Evolutionary conservation across 495 filamentous ascomycete species (phyloP), one percentile per base, ranked within the genome.

Genomic region (Diplogelasinospora grovesii): DNA sequence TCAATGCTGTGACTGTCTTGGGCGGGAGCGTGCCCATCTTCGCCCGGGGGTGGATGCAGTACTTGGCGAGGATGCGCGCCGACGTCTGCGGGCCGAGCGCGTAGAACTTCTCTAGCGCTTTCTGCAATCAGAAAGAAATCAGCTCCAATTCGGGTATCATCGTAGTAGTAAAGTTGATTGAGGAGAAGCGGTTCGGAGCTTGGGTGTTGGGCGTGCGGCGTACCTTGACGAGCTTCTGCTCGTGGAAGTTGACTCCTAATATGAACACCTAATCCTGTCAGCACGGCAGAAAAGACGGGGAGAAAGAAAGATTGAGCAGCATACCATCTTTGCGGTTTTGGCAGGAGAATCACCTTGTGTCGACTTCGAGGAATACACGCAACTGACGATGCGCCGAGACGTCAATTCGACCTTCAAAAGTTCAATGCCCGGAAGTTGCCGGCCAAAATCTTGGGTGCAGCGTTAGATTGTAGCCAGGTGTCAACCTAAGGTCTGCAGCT

Each of bases 201-300:
- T 25, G 13, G 28, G n/a, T 14, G 19, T 8, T 18, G 19, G 34
- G 16, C n/a, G n/a, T n/a, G 43, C 11, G 30, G 47, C 78, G 50
- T 75, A 83, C 88, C 75, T 82, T 85, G 60, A 95, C 75, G 45
- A 94, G 73, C 55, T 79, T 80, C 45, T 67, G 60, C 66, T 96
- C 92, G 49, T 78, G 66, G 75, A 97, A 95, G 68, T 82, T 87
- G 61, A 82, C 69, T 50, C 85, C 84, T 45, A 90, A 75, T 46
- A 98, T 82, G 68, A 88, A 79, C 58, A 92, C 86, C 92, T 83
- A n/a, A n/a, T n/a, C n/a, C n/a, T n/a, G n/a, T n/a, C n/a, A n/a
- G n/a, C 36, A 11, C 13, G 9, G 15, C 21, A 36, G 4, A 20
- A 35, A 20, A 4, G 14, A 25, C 1, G 15, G 28, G 41, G 20